These are phyloP conservation scores for Colletotrichum sublineola DNA, from an alignment of 2,329 filamentous ascomycete species.

Conservation along the genomic window DNA sequence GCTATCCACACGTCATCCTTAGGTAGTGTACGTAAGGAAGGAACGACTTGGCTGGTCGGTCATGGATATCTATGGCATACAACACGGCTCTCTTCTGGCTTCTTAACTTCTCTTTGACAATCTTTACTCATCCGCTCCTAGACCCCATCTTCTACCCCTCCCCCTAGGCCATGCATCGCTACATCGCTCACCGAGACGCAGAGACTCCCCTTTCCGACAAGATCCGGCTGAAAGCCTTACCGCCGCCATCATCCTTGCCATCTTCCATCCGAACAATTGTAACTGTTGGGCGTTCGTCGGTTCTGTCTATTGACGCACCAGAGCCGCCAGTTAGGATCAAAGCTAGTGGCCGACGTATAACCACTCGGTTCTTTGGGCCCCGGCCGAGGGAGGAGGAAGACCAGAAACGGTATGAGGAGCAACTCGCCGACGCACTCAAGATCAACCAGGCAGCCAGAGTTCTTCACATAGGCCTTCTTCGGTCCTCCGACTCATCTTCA, in stretches of 20 bases:
- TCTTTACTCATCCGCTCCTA: slow-evolving; percentile 2
- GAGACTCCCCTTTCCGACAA: slow-evolving; percentile 55
- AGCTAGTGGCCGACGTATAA: slow-evolving; percentile 77
- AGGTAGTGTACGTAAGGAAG: neutral
- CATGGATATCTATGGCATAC: neutral
- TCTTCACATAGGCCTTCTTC: slow-evolving; percentile 65
- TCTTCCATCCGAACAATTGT: neutral
- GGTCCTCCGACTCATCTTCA: slow-evolving; percentile 32
- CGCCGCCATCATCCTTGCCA: neutral
- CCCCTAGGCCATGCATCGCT: slow-evolving; percentile 57
- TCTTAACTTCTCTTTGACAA: neutral
- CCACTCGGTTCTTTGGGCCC: slow-evolving; percentile 61
- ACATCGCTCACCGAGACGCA: slow-evolving; percentile 60
- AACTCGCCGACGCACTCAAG: slow-evolving; percentile 85
- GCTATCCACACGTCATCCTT: neutral
- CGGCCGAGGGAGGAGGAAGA: slow-evolving; percentile 68
- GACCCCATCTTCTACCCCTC: too few species aligned
- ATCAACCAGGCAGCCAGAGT: slow-evolving; percentile 78
- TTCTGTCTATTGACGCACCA: slow-evolving; percentile 46
- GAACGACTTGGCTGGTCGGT: neutral
- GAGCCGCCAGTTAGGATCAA: slow-evolving; percentile 61
- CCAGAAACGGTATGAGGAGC: slow-evolving; percentile 76
- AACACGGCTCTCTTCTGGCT: too few species aligned
- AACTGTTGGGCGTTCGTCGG: slow-evolving; percentile 50
- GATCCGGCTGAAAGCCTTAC: slow-evolving; percentile 48